Evolutionary conservation across 768 basidiomycete genomes (phyloP).

Genomic region (Sistotremastrum suecicum): DNA sequence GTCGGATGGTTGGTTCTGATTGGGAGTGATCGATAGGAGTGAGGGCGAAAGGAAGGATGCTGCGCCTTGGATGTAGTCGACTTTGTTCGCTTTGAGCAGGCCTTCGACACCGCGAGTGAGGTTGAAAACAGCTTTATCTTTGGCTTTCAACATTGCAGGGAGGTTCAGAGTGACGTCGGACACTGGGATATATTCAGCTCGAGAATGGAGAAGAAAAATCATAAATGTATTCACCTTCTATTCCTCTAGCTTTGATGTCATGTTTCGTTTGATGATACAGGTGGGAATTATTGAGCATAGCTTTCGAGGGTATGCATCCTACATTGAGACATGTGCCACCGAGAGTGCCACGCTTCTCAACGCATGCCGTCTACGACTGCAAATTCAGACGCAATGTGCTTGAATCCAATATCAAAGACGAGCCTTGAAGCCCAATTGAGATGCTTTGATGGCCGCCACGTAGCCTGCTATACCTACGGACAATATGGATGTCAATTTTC

Average conservation of each 20-base stretch:
- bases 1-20: constrained; percentile 73
- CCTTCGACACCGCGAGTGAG: constrained; percentile 89
- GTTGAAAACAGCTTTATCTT: constrained; percentile 66
- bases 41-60: constrained; percentile 77
- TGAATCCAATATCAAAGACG: constrained; percentile 3
- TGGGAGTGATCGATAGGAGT: constrained; percentile 60
- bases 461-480: constrained; percentile 83
- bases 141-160: constrained; percentile 82
- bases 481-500: not conserved
- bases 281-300: constrained; percentile 99
- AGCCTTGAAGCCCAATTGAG: constrained; percentile 88
- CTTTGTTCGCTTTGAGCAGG: constrained; percentile 94
- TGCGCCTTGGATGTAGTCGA: constrained; percentile 94
- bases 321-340: constrained; percentile 98
- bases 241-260: constrained; percentile 80
- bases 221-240: constrained; percentile 54
- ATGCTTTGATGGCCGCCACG: constrained; percentile 96
- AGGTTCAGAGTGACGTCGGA: constrained; percentile 73
- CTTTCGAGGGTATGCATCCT: constrained; percentile 98
- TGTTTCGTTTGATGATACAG: constrained; percentile 90
- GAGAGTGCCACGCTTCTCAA: constrained; percentile 90
- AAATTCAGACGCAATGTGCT: too few species aligned
- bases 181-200: constrained; percentile 24
- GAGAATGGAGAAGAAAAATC: not conserved
- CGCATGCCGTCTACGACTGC: constrained; percentile 74